Evolutionary conservation across 768 basidiomycete genomes (phyloP), one percentile per base, ranked within the genome.

Genomic region (Tylopilus sp.): DNA sequence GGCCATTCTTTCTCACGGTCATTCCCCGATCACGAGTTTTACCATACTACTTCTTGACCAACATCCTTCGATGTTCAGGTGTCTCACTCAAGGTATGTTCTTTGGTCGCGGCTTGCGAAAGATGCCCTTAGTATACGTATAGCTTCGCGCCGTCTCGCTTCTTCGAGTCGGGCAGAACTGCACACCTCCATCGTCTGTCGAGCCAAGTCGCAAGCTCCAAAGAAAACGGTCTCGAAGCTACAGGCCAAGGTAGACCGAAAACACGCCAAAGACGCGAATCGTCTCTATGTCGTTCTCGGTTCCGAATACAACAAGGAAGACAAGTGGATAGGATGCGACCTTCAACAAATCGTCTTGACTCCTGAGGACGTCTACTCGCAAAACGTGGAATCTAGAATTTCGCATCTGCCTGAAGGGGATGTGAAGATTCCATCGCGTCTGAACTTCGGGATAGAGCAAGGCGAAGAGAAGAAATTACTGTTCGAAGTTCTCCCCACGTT

Each of bases 241-340:
- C 54, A 74, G 77, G 56, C 77, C 78, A 54, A 75, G 73, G 30
- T 75, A 77, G 59, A 74, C 72, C 49, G 62, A 55, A 56, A 67
- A 69, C 52, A 63, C 62, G 45, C 75, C 70, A 21, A 71, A 69
- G 37, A 74, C 62, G 28, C 76, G 66, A 49, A 74, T 71, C 42
- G 79, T 87, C 56, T 71, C 16, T 85, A 89, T 60, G 82, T 88
- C 52, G 78, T 95, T 16, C 80, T 93, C 7, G 94, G 94, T 13
- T 83, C 82, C 16, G 76, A 82, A 37, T 74, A 80, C 7, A 78
- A 79, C 55, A 80, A 88, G 49, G 83, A 86, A 50, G 63, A 73
- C 50, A 83, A 83, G 64, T 95, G 92, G 90, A 61, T 67, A 36
- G 72, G 75, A 24, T 83, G 83, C 66, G 78, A 84, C 69, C 82